Conservation (phyloP, 805 yeast genomes). For the Teunomyces funiuensis region DNA sequence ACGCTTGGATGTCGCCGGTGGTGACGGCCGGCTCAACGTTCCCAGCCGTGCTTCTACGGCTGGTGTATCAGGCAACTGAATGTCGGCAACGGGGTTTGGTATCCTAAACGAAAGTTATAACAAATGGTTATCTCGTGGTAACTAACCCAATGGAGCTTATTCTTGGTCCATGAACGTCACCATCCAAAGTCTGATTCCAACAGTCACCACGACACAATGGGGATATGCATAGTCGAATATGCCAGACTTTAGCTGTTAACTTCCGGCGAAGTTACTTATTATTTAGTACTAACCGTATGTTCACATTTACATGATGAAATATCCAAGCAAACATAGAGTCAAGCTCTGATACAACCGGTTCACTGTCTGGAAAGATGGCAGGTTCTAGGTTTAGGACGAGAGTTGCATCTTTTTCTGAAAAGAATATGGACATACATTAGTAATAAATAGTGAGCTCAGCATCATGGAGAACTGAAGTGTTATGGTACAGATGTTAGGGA, state of each 20-base stretch:
- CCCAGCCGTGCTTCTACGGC: conserved; percentile 19
- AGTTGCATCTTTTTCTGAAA: conserved; percentile 47
- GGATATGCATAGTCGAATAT: conserved; percentile 61
- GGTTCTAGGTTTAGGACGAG: conserved; percentile 58
- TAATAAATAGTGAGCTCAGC: conserved; percentile 5
- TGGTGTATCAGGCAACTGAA: conserved; percentile 18
- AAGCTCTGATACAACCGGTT: conserved; percentile 61
- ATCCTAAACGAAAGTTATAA: conserved; percentile 74
- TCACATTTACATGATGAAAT: conserved; percentile 58
- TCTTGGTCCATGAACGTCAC: conserved; percentile 65
- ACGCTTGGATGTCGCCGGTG: background rate
- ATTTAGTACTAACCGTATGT: conserved; percentile 18
- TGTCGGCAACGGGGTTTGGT: conserved; percentile 63
- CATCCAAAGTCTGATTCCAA: conserved; percentile 11
- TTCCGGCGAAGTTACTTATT: conserved; percentile 23
- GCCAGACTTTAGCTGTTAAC: conserved; percentile 46
- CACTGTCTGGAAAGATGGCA: conserved; percentile 50
- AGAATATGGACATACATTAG: conserved; percentile 1
- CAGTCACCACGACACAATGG: background rate
- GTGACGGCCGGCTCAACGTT: background rate
- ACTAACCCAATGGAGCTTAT: conserved; percentile 86
- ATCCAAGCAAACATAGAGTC: conserved; percentile 83
- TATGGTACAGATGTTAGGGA: conserved; percentile 3
- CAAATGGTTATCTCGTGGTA: conserved; percentile 48
- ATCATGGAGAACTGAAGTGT: conserved; percentile 3